A percentile compares a stretch with the other conserved stretches of the same genome.
Conservation (phyloP, 164 flowering plant species). For the Stephania japonica region DNA sequence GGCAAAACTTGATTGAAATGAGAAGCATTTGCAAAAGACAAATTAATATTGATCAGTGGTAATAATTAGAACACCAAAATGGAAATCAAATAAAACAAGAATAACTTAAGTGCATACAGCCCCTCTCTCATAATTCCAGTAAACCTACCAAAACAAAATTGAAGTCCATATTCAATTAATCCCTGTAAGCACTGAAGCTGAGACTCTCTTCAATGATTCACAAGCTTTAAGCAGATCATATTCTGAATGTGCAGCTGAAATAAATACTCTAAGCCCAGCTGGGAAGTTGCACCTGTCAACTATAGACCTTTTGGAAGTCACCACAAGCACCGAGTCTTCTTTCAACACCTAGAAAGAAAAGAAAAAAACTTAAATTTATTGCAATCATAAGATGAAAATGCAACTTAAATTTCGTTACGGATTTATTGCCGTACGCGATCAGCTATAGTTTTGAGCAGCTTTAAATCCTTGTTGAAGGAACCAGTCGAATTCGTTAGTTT, state of each 20-base stretch:
- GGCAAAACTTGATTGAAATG: not conserved
- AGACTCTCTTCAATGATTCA: slow-evolving; percentile 31
- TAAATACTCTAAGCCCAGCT: slow-evolving; percentile 63
- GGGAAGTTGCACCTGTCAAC: slow-evolving; percentile 79
- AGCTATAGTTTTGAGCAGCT: slow-evolving; percentile 65
- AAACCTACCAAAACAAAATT: not conserved
- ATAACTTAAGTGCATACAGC: not conserved
- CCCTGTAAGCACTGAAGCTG: slow-evolving; percentile 17
- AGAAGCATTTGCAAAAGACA: not conserved
- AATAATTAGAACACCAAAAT: not conserved
- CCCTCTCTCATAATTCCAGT: not conserved
- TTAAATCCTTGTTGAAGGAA: slow-evolving; percentile 44
- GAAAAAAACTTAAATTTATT: not conserved
- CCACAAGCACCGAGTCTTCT: slow-evolving; percentile 55
- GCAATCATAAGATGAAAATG: no score
- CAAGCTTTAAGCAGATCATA: slow-evolving; percentile 57
- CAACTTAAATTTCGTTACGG: not conserved
- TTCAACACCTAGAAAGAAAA: slow-evolving; percentile 52
- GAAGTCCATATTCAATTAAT: not conserved
- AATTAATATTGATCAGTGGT: not conserved
- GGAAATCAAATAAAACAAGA: not conserved
- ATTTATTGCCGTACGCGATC: slow-evolving; percentile 42
- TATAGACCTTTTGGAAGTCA: slow-evolving; percentile 65
- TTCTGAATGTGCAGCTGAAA: slow-evolving; percentile 88
- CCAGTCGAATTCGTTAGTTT: slow-evolving; percentile 62